Percentiles rank a stretch among this genome's conserved stretches.
These are phyloP conservation scores for Sporisorium sorghi DNA, from an alignment of 1,284 basidiomycete genomes.

Conservation along the genomic window DNA sequence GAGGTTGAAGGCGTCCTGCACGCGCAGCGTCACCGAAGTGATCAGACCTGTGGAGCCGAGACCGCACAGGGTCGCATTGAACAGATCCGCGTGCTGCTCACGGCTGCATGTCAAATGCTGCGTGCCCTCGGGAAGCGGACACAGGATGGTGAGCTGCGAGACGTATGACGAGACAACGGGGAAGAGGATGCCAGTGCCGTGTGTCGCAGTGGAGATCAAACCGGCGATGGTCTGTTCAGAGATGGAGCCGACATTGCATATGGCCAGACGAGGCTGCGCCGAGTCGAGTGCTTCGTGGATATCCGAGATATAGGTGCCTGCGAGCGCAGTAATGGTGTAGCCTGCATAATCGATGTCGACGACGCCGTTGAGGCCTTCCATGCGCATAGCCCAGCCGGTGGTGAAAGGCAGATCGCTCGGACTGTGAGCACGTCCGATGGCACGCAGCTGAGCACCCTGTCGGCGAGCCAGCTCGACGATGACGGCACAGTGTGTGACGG, in stretches of 20 bases:
- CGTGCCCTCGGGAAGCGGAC: conserved; percentile 72
- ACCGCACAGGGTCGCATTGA: conserved; percentile 91
- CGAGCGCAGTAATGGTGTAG: conserved; percentile 56
- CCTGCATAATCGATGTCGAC: conserved; percentile 37
- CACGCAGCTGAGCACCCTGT: conserved; percentile 79
- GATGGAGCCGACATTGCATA: conserved; percentile 94
- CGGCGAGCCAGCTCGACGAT: conserved; percentile 86
- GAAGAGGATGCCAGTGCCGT: conserved; percentile 86
- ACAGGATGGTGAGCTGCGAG: conserved; percentile 78
- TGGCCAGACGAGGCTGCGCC: conserved; percentile 77
- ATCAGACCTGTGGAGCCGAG: conserved; percentile 93
- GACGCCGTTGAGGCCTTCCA: conserved; percentile 63
- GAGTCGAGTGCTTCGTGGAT: conserved; percentile 73
- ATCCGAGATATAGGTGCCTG: conserved; percentile 69
- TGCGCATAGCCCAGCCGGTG: conserved; percentile 66
- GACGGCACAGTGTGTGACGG: conserved; percentile 78
- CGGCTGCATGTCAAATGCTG: conserved; percentile 78
- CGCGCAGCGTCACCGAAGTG: conserved; percentile 80
- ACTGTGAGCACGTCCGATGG: conserved; percentile 89
- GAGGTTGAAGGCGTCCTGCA: conserved; percentile 85
- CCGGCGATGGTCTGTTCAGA: conserved; percentile 97
- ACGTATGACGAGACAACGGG: conserved; percentile 87
- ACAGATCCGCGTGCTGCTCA: conserved; percentile 79
- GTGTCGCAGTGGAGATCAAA: conserved; percentile 91
- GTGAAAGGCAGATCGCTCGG: conserved; percentile 81